These are phyloP conservation scores for Eucalyptus caleyi DNA, from an alignment of 345 rosid species.

Conservation along the genomic window DNA sequence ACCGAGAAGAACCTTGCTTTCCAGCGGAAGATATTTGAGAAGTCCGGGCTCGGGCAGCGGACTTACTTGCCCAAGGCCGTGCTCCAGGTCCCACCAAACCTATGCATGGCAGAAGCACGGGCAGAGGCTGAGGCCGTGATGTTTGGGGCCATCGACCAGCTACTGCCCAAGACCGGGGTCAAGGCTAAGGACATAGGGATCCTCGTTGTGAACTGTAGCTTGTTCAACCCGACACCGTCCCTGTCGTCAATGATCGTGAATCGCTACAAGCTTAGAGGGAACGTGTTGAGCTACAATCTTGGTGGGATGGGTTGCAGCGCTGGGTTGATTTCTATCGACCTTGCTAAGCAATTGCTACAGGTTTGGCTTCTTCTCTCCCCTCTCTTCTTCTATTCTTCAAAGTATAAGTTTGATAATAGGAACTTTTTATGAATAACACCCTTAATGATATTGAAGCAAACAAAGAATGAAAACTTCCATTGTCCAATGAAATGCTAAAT, in stretches of 20 bases:
- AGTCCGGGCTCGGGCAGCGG: constrained; percentile 17
- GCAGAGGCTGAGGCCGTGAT: constrained; percentile 9
- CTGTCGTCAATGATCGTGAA: neutral
- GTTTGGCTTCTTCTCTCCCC: neutral
- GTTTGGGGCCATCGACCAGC: too few relatives aligned
- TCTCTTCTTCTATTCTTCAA: too few relatives aligned
- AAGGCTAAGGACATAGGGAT: constrained; percentile 23
- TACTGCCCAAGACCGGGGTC: neutral
- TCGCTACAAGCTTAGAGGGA: neutral
- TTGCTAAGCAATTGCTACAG: too few relatives aligned
- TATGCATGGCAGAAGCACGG: constrained; percentile 8
- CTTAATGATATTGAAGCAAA: too few relatives aligned
- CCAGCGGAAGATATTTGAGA: constrained; percentile 7
- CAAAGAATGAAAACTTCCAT: too few relatives aligned
- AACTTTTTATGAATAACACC: too few relatives aligned
- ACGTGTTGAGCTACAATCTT: neutral
- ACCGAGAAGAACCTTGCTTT: neutral
- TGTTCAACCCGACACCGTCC: constrained; percentile 10
- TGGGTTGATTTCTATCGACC: too few relatives aligned
- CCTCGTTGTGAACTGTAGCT: constrained; percentile 14
- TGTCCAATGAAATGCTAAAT: too few relatives aligned
- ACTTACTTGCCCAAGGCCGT: constrained; percentile 3
- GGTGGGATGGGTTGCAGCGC: neutral
- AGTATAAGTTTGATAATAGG: too few relatives aligned
- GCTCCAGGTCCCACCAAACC: neutral